A percentile compares a stretch with the other conserved stretches of the same genome.
phyloP scores from a whole-genome alignment of 2,329 filamentous ascomycete genomes.

The Epichloe glyceriae region DNA sequence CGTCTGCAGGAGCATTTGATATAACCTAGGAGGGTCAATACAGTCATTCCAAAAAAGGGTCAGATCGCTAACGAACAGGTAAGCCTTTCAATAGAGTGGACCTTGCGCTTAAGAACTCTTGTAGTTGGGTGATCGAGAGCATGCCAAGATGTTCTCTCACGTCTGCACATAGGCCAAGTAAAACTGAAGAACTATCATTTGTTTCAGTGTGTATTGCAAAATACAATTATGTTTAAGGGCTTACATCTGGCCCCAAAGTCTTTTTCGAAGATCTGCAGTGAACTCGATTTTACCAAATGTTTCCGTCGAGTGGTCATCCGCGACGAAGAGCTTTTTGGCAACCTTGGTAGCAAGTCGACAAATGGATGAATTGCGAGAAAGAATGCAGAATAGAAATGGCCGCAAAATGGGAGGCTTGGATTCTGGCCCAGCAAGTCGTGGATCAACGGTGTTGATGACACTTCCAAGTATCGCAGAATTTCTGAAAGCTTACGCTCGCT shows the following conservation, averaged over 20 bases:
- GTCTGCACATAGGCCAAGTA: conserved; percentile 37
- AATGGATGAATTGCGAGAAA: conserved; percentile 37
- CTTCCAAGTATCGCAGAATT: conserved; percentile 40
- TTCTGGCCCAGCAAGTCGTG: conserved; percentile 17
- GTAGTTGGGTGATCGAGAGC: conserved; percentile 33
- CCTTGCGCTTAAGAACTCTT: conserved; percentile 43
- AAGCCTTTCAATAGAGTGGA: conserved; percentile 38
- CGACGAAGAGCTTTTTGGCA: conserved; percentile 32
- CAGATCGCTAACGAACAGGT: conserved; percentile 23
- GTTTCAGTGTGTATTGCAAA: background rate
- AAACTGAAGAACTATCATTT: conserved; percentile 18
- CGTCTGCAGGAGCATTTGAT: conserved; percentile 38
- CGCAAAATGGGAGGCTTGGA: conserved; percentile 26
- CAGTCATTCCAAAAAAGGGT: background rate
- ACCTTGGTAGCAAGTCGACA: conserved; percentile 35
- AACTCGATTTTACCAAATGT: conserved; percentile 14
- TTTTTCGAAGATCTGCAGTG: conserved; percentile 18
- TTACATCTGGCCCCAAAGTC: conserved; percentile 42
- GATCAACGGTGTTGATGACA: conserved; percentile 27
- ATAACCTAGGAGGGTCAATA: conserved; percentile 32
- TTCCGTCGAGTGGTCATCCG: conserved; percentile 16
- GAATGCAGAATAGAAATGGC: conserved; percentile 39
- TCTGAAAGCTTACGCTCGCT: conserved; percentile 24
- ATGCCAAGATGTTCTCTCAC: conserved; percentile 30
- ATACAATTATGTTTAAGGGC: conserved; percentile 7